These are phyloP conservation scores for Cercis canadensis DNA, from an alignment of 306 rosid genomes.

Conservation along the genomic window DNA sequence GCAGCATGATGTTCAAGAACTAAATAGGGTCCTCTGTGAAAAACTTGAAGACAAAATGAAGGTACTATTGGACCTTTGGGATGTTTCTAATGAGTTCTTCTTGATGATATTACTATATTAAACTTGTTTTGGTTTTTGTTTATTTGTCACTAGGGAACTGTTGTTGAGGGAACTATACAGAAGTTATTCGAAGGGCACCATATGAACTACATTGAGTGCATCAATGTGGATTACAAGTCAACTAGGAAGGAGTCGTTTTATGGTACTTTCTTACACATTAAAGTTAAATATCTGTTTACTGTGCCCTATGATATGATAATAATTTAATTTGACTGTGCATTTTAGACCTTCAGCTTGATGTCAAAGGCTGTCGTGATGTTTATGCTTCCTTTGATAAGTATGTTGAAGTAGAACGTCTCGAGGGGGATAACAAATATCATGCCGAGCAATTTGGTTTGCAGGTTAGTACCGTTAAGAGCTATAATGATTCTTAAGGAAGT, in stretches of 20 bases:
- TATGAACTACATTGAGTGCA: slow-evolving; percentile 98
- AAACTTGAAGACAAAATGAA: slow-evolving; percentile 95
- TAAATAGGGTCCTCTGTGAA: slow-evolving; percentile 83
- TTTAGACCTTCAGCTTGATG: slow-evolving; percentile 98
- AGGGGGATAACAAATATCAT: slow-evolving; percentile 96
- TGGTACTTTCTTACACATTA: slow-evolving; percentile 56
- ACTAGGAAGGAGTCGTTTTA: slow-evolving; percentile 98
- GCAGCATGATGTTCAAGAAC: slow-evolving; percentile 97
- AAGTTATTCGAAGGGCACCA: slow-evolving; percentile 98
- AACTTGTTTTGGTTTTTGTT: slow-evolving; percentile 22
- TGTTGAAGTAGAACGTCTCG: slow-evolving; percentile 97
- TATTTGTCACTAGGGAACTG: slow-evolving; percentile 76
- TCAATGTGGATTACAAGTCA: slow-evolving; percentile 98
- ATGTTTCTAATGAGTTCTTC: slow-evolving; percentile 30
- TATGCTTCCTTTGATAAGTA: slow-evolving; percentile 98
- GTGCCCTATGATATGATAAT: slow-evolving; percentile 33
- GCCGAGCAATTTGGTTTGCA: slow-evolving; percentile 97
- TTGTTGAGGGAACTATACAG: slow-evolving; percentile 98
- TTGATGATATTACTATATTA: slow-evolving; percentile 23
- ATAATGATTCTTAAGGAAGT: slow-evolving; percentile 2
- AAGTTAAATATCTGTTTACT: slow-evolving; percentile 28
- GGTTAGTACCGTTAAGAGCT: slow-evolving; percentile 59
- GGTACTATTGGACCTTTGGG: slow-evolving; percentile 44
- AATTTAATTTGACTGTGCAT: slow-evolving; percentile 36
- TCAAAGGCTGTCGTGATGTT: slow-evolving; percentile 95